Percentiles rank a stretch among this genome's conserved stretches.
Evolutionary conservation across 345 rosid genomes (phyloP).

Genomic region (Eutrema heterophyllum): DNA sequence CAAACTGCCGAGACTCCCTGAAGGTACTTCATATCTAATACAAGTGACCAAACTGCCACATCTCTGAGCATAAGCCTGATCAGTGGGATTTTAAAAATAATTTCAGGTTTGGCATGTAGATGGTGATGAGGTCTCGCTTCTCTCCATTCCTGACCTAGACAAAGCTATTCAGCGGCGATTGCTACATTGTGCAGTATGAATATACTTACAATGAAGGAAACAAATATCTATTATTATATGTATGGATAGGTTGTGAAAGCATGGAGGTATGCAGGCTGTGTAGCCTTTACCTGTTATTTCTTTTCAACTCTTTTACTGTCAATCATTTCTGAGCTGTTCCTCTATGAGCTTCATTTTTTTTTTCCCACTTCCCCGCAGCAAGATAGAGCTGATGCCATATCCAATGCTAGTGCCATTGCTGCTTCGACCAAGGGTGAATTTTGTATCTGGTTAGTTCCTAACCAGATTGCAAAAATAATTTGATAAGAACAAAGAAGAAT

Average conservation of each 20-base stretch:
- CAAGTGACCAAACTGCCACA: slow-evolving; percentile 3
- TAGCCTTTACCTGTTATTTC: neutral
- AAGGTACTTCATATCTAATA: slow-evolving; percentile 41
- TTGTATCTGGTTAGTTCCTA: slow-evolving; percentile 55
- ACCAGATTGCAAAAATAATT: neutral
- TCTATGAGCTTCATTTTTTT: slow-evolving; percentile 5
- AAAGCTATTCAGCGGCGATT: slow-evolving; percentile 73
- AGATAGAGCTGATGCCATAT: slow-evolving; percentile 61
- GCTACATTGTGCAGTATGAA: slow-evolving; percentile 64
- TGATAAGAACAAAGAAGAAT: no score
- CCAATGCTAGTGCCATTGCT: slow-evolving; percentile 45
- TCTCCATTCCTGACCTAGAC: slow-evolving; percentile 57
- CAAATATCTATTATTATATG: slow-evolving; percentile 48
- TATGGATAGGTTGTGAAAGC: slow-evolving; percentile 75
- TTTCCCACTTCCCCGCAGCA: slow-evolving; percentile 37
- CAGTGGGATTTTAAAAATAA: neutral
- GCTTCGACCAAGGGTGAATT: slow-evolving; percentile 50
- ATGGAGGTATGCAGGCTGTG: no score
- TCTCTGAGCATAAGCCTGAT: slow-evolving; percentile 7
- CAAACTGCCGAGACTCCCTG: slow-evolving; percentile 54
- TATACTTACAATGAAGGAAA: slow-evolving; percentile 53
- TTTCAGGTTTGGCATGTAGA: slow-evolving; percentile 83
- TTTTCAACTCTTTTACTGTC: neutral
- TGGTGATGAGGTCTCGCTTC: slow-evolving; percentile 45
- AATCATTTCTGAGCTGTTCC: slow-evolving; percentile 2